Percentiles rank a stretch among this genome's conserved stretches.
phyloP scores from a whole-genome alignment of 345 rosid species.

The Salix arbutifolia region DNA sequence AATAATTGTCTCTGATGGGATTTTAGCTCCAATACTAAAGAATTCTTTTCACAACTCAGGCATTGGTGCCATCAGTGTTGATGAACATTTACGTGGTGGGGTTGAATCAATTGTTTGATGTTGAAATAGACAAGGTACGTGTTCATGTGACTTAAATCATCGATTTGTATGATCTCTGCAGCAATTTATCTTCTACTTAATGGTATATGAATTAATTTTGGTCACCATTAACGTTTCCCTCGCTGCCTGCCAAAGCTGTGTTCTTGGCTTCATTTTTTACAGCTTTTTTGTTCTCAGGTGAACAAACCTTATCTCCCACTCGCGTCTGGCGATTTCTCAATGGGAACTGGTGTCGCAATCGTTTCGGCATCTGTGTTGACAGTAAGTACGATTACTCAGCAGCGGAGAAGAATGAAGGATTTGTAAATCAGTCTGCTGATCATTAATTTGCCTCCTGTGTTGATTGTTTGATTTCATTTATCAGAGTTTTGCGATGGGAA shows the following conservation, averaged over 20 bases:
- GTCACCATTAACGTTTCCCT: neutral
- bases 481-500: slow-evolving; percentile 35
- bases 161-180: neutral
- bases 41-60: slow-evolving; percentile 16
- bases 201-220: too few species aligned
- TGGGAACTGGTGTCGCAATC: slow-evolving; percentile 24
- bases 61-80: slow-evolving; percentile 23
- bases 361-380: slow-evolving; percentile 13
- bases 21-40: neutral
- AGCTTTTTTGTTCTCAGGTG: slow-evolving; percentile 9
- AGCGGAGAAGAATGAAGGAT: neutral
- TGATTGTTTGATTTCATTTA: neutral
- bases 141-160: neutral
- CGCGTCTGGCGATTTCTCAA: slow-evolving; percentile 33
- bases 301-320: slow-evolving; percentile 38
- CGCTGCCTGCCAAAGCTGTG: neutral
- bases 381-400: slow-evolving; percentile 8
- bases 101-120: slow-evolving; percentile 31
- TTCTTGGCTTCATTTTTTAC: neutral
- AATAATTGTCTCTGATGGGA: neutral
- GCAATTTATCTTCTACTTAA: too few species aligned
- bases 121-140: slow-evolving; percentile 36
- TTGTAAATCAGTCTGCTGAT: neutral
- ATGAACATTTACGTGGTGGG: slow-evolving; percentile 37
- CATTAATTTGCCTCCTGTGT: neutral